These are phyloP conservation scores for Erythrobasidium hasegawianum DNA, from an alignment of 1,284 basidiomycete genomes.

Conservation along the genomic window DNA sequence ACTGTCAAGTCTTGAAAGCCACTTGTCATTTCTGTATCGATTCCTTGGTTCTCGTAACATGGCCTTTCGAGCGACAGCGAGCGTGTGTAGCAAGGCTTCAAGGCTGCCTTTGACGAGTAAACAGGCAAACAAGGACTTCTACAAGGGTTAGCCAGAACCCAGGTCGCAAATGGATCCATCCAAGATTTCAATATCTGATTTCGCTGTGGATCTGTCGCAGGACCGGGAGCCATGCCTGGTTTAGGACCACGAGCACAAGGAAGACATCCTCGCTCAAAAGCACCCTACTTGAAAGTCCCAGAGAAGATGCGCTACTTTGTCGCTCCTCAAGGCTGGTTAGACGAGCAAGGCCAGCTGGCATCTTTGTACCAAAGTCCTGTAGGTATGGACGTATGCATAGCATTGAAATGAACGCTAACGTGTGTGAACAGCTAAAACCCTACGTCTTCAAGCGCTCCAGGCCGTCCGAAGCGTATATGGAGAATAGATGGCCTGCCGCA, in stretches of 20 bases:
- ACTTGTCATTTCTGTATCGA: no score
- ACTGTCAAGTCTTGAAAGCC: no score
- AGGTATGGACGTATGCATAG: neutral
- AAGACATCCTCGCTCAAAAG: constrained; percentile 40
- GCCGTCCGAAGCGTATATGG: constrained; percentile 31
- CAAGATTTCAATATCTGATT: constrained; percentile 1
- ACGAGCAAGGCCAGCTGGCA: constrained; percentile 1
- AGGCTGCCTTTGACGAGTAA: constrained; percentile 74
- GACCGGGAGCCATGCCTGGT: constrained; percentile 44
- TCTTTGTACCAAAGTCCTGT: constrained; percentile 20
- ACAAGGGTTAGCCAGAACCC: constrained; percentile 64
- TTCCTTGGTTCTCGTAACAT: neutral
- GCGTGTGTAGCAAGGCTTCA: constrained; percentile 69
- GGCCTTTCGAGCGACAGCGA: constrained; percentile 59
- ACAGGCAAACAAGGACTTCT: constrained; percentile 84
- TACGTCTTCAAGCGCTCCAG: constrained; percentile 40
- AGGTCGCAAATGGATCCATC: neutral
- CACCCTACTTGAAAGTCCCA: constrained; percentile 43
- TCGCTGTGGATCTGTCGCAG: constrained; percentile 31
- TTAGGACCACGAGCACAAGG: constrained; percentile 44
- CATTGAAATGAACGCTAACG: neutral
- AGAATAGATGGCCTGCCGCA: constrained; percentile 41
- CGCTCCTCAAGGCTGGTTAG: constrained; percentile 40
- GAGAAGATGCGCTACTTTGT: constrained; percentile 45
- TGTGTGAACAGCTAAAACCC: constrained; percentile 41